These are phyloP conservation scores for Cercophora samala DNA, from an alignment of 495 filamentous ascomycete species.

Conservation along the genomic window DNA sequence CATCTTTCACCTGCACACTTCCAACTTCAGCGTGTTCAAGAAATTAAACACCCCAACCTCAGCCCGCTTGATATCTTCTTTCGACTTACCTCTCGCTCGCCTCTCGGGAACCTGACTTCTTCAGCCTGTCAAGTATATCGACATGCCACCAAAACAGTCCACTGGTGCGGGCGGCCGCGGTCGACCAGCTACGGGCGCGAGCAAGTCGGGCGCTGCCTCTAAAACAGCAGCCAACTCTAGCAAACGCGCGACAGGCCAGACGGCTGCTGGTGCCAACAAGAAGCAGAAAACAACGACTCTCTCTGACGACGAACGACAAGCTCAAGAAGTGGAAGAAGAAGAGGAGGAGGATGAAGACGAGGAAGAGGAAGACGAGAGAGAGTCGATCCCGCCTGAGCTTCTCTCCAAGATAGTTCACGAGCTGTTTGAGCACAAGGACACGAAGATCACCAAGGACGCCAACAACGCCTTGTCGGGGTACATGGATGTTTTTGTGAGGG, in stretches of 20 bases:
- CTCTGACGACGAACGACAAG: not conserved
- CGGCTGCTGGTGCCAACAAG: not conserved
- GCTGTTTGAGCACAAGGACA: slow-evolving; percentile 65
- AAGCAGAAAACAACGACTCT: not conserved
- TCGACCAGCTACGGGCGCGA: not conserved
- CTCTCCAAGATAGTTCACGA: slow-evolving; percentile 73
- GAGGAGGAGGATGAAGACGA: slow-evolving; percentile 28
- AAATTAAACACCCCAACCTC: not conserved
- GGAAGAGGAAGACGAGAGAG: slow-evolving; percentile 34
- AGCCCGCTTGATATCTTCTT: not conserved
- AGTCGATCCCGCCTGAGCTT: slow-evolving; percentile 67
- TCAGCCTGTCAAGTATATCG: not conserved
- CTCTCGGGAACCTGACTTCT: not conserved
- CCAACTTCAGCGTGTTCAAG: not conserved
- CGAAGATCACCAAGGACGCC: slow-evolving; percentile 75
- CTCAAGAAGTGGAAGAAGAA: slow-evolving; percentile 15
- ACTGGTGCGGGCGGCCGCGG: slow-evolving; percentile 7
- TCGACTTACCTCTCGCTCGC: not conserved
- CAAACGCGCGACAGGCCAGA: not conserved
- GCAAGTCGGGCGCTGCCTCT: not conserved
- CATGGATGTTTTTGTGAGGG: slow-evolving; percentile 86
- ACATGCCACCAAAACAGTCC: slow-evolving; percentile 23
- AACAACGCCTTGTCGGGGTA: slow-evolving; percentile 78
- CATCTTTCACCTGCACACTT: not conserved
- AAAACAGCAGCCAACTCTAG: not conserved